Percentiles rank a stretch among this genome's conserved stretches.
These are phyloP conservation scores for Polychaeton citri DNA, from an alignment of 2,329 filamentous ascomycete species.

Conservation along the genomic window DNA sequence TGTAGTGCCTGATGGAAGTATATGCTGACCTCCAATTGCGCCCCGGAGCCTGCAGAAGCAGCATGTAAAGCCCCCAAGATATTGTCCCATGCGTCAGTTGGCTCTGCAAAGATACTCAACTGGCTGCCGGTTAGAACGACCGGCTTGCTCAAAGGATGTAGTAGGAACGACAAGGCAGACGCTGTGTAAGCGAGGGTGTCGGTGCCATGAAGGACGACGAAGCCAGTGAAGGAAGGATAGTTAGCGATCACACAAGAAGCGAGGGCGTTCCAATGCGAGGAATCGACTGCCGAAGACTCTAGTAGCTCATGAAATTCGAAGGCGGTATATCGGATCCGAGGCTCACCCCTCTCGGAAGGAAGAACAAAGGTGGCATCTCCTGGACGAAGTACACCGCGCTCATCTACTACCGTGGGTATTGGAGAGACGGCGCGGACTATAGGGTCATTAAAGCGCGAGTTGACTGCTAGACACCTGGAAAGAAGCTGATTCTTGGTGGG, in stretches of 20 bases:
- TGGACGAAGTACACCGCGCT: slow-evolving; percentile 37
- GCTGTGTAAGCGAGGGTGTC: slow-evolving; percentile 80
- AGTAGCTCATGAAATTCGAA: slow-evolving; percentile 74
- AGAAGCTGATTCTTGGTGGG: slow-evolving; percentile 63
- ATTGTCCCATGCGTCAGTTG: slow-evolving; percentile 86
- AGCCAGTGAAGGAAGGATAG: slow-evolving; percentile 79
- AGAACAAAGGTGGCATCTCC: slow-evolving; percentile 44
- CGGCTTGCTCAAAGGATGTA: slow-evolving; percentile 79
- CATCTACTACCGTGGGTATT: slow-evolving; percentile 8
- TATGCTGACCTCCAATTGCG: slow-evolving; percentile 82
- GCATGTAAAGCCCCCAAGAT: slow-evolving; percentile 78
- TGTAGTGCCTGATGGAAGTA: slow-evolving; percentile 90
- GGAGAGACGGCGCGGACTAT: slow-evolving; percentile 78
- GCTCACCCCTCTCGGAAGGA: slow-evolving; percentile 64
- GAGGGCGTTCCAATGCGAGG: slow-evolving; percentile 74
- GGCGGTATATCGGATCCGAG: slow-evolving; percentile 70
- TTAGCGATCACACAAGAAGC: slow-evolving; percentile 68
- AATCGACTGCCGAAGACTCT: slow-evolving; percentile 82
- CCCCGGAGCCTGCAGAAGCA: slow-evolving; percentile 80
- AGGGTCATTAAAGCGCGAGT: no score
- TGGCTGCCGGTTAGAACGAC: slow-evolving; percentile 62
- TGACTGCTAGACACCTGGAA: no score
- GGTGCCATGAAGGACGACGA: slow-evolving; percentile 82
- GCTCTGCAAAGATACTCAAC: slow-evolving; percentile 77
- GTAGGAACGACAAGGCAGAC: slow-evolving; percentile 86